Conservation (phyloP, 179 eudicot genomes). For the Drosera spatulata region DNA sequence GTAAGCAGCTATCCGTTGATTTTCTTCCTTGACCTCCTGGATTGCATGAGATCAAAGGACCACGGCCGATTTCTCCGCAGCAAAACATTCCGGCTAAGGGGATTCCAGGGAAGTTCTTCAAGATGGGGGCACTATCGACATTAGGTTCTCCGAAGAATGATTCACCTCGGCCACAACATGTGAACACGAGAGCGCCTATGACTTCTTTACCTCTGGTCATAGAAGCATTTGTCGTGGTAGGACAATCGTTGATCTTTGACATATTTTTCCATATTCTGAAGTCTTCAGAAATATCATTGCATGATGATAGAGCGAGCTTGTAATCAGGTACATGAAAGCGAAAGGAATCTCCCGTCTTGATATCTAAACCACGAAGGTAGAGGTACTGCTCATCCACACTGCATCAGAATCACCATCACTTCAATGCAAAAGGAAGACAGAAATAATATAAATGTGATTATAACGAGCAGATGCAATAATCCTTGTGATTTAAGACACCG, state of each 20-base stretch:
- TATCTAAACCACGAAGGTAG: slow-evolving; percentile 42
- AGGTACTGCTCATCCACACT: slow-evolving; percentile 77
- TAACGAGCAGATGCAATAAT: too few species aligned
- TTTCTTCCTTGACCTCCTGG: slow-evolving; percentile 19
- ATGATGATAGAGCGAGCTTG: slow-evolving; percentile 28
- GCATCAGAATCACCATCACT: slow-evolving; percentile 3
- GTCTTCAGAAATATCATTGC: slow-evolving; percentile 30
- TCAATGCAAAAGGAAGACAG: background rate
- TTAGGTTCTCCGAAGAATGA: slow-evolving; percentile 40
- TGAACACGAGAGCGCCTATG: slow-evolving; percentile 67
- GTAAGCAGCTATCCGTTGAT: slow-evolving; percentile 24
- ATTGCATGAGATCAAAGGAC: slow-evolving; percentile 19
- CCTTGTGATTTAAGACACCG: too few species aligned
- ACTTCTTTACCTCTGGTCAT: slow-evolving; percentile 18
- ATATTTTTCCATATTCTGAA: slow-evolving; percentile 27
- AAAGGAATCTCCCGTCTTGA: slow-evolving; percentile 72
- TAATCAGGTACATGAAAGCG: slow-evolving; percentile 44
- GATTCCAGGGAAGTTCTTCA: slow-evolving; percentile 65
- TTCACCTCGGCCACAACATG: slow-evolving; percentile 76
- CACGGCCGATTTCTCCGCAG: slow-evolving; percentile 70
- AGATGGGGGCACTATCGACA: slow-evolving; percentile 59
- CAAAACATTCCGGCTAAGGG: slow-evolving; percentile 61
- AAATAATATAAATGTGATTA: background rate
- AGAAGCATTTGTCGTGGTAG: background rate
- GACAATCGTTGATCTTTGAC: background rate